Evolutionary conservation across 1,139 yeast genomes (phyloP), one percentile per base, ranked within the genome.

Genomic region (Trichomonascaceae sp.): DNA sequence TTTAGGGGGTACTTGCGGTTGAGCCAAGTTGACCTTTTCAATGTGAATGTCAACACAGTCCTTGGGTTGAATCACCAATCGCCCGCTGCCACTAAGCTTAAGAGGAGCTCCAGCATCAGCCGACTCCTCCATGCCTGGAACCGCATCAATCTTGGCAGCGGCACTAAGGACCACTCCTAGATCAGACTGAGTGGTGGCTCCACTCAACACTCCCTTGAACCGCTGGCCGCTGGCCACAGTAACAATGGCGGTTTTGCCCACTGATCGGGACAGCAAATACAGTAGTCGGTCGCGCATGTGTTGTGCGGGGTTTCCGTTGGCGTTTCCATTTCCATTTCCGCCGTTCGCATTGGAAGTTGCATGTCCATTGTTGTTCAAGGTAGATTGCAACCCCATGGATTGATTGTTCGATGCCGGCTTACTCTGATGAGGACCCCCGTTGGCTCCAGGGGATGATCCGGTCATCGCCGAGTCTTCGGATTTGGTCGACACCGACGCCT

Each of bases 41-140:
- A 73, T 57, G 43, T 69, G 75, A 36, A 80, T 51, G 52, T 76
- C 84, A 38, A 75, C 67, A 43, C 81, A 64, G 43, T 80, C 87
- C 37, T 70, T 69, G 8, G 74, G 67, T 39, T 64, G 60, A 41
- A 78, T 63, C 27, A 74, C 57, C 43, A 78, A 50, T 28, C 64
- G 45, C 37, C 56, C 53, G 32, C 50, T 51, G 20, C 18, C 15
- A 25, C 26, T 26, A n/a, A 15, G 17, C 13, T 16, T 27, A 3
- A 17, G 26, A 15, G 25, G 26, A 4, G 45, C 13, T 6, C 31
- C 32, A 30, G 59, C 54, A 16, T 54, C 62, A 31, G 54, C 54
- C n/a, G 44, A 52, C n/a, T 46, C 54, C 17, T 52, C 57, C 5
- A 54, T 57, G 16, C 63, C 65, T 11, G 61, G 54, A 5, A 58